Conservation (phyloP, 768 basidiomycete genomes). For the Sporobolomyces phaffii region DNA sequence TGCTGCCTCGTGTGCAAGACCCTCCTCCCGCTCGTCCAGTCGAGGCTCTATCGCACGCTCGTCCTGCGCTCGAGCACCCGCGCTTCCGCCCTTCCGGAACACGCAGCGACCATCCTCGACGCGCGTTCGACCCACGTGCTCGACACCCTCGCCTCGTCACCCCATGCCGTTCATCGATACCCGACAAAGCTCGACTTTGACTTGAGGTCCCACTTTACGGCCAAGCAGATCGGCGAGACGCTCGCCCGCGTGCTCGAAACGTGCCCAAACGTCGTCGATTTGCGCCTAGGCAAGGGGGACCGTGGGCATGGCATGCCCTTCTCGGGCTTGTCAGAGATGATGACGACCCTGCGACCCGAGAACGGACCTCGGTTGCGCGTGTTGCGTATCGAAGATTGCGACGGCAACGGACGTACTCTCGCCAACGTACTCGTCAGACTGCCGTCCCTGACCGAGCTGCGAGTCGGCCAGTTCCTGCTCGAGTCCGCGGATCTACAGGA, state of each 20-base stretch:
- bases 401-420: constrained; percentile 21
- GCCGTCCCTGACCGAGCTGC: not conserved
- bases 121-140: not conserved
- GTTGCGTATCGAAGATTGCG: constrained; percentile 10
- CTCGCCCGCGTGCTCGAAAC: not conserved
- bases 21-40: constrained; percentile 3
- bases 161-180: not conserved
- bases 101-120: not conserved
- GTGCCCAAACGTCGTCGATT: not conserved
- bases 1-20: not conserved
- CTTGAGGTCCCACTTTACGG: not conserved
- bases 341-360: not conserved
- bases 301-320: constrained; percentile 22
- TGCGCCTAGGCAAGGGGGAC: constrained; percentile 13
- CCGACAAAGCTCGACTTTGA: constrained; percentile 13
- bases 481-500: constrained; percentile 8
- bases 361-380: not conserved
- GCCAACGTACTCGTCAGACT: constrained; percentile 7
- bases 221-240: not conserved
- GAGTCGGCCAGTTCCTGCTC: constrained; percentile 22
- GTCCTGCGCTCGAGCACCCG: constrained; percentile 12
- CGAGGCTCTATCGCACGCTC: constrained; percentile 8
- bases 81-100: not conserved
- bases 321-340: not conserved
- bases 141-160: not conserved